Base-by-base conservation (phyloP, 129 eudicot species). In the Ambrosia artemisiifolia region DNA sequence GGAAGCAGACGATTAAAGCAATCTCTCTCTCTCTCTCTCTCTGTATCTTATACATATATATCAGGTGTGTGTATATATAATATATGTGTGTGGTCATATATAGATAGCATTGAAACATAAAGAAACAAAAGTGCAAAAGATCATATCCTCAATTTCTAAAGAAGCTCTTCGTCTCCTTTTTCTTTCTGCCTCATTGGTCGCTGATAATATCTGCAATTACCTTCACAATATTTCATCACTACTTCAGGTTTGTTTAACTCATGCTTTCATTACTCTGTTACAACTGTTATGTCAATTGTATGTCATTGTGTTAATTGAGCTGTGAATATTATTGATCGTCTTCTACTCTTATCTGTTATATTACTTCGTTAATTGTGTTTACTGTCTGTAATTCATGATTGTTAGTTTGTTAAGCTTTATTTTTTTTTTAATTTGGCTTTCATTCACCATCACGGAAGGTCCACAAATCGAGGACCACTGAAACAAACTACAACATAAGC, bases 1-100 rank as follows among this genome's bases (percentile, higher is more conserved):
- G 14, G 56, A 70, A 78, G 30, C 71, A 70, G 48, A 63, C 72
- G 77, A 63, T 54, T 63, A 78, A 78, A 78, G 81, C 81, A 78
- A 78, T 51, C 50, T 36, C 81, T 1, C 72, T 33, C 74, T 10
- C 24, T 51, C 35, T 49, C 69, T 69, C 55, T 55, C 30, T 40
- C 73, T 42, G 56, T 46, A 0, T 75, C 49, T 56, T 74, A n/a
- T 60, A 67, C 28, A 67, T 9, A 7, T 50, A 36, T 36, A 12
- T 48, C 44, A 34, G 17, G 34, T 33, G n/a, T 50, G 42, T 28
- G 14, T 30, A 16, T 44, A 11, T 16, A 1, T 10, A 40, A 5
- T 35, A 14, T 35, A 12, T 70, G 6, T 44, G 17, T 60, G 18
- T 28, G 9, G 11, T 50, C 36, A 33, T 46, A 18, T 20, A 36